Conservation (phyloP, 2,329 filamentous ascomycete species). For the Neofusicoccum ribis region DNA sequence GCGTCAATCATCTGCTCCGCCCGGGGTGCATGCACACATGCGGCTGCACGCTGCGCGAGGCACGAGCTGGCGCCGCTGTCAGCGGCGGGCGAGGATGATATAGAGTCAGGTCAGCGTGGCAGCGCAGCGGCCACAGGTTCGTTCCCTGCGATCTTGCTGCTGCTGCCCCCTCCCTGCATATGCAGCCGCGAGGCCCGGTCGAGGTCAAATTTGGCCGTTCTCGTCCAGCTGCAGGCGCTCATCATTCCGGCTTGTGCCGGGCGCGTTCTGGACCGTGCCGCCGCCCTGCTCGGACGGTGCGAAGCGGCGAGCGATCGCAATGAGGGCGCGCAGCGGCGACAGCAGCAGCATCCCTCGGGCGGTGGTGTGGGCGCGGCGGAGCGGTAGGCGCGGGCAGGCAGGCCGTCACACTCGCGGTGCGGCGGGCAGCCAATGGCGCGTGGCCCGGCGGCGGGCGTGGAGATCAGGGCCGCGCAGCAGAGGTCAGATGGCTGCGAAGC, state of each 20-base stretch:
- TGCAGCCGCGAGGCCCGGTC: neutral
- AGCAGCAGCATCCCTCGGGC: neutral
- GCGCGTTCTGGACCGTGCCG: conserved; percentile 3
- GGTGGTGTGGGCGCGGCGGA: neutral
- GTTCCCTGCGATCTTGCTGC: neutral
- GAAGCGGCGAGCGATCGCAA: conserved; percentile 10
- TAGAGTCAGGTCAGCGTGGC: neutral
- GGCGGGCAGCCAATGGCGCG: conserved; percentile 1
- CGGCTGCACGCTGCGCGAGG: too few species aligned
- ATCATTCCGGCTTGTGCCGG: conserved; percentile 5
- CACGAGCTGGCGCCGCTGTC: neutral
- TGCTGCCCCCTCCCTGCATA: neutral
- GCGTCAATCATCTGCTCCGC: neutral
- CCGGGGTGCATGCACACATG: too few species aligned
- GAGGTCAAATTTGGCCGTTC: neutral
- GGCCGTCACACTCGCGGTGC: neutral
- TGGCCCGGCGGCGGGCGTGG: neutral
- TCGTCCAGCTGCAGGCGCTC: conserved; percentile 1
- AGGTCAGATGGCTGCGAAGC: conserved; percentile 12
- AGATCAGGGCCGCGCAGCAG: conserved; percentile 7
- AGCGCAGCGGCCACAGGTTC: neutral
- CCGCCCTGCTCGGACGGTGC: neutral
- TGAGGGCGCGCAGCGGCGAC: neutral
- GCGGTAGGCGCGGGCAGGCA: conserved; percentile 6
- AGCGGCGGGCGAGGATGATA: neutral